Evolutionary conservation across 2,329 filamentous ascomycete genomes (phyloP).

Genomic region (Aspergillus sp.): DNA sequence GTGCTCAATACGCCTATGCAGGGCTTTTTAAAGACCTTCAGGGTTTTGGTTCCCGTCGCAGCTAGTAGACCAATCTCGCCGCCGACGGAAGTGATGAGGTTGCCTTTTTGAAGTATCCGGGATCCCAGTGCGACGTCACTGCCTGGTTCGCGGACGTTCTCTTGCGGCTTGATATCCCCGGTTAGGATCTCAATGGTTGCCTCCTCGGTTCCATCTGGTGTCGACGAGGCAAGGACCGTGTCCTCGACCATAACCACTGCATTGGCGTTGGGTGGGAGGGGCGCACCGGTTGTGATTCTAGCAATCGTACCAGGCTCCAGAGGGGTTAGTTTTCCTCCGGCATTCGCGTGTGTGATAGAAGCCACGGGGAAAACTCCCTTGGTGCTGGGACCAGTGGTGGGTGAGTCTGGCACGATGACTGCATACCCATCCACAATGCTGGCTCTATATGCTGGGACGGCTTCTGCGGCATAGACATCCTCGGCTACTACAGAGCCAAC

Average conservation of each 20-base stretch:
- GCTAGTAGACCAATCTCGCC: slow-evolving; percentile 88
- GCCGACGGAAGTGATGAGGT: slow-evolving; percentile 75
- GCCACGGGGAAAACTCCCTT: slow-evolving; percentile 80
- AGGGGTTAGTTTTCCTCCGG: slow-evolving; percentile 53
- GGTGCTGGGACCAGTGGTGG: slow-evolving; percentile 50
- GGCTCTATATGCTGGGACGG: slow-evolving; percentile 85
- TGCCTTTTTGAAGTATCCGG: slow-evolving; percentile 65
- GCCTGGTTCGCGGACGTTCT: slow-evolving; percentile 86
- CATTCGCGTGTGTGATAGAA: slow-evolving; percentile 75
- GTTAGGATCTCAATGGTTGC: slow-evolving; percentile 80
- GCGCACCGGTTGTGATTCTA: slow-evolving; percentile 89
- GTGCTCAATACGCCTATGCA: slow-evolving; percentile 83
- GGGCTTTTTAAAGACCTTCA: slow-evolving; percentile 67
- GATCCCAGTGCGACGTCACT: slow-evolving; percentile 70
- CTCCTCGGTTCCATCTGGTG: slow-evolving; percentile 75
- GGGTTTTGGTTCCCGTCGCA: slow-evolving; percentile 65
- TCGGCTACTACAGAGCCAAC: slow-evolving; percentile 74
- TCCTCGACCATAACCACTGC: slow-evolving; percentile 97
- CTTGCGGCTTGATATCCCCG: slow-evolving; percentile 62
- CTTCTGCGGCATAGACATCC: slow-evolving; percentile 69
- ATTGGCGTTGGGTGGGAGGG: slow-evolving; percentile 77
- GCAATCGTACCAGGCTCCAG: slow-evolving; percentile 69
- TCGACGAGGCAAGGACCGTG: slow-evolving; percentile 66
- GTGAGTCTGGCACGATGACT: slow-evolving; percentile 50
- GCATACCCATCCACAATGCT: slow-evolving; percentile 98